Evolutionary conservation across 768 basidiomycete species (phyloP).

Genomic region (Russula lepida): DNA sequence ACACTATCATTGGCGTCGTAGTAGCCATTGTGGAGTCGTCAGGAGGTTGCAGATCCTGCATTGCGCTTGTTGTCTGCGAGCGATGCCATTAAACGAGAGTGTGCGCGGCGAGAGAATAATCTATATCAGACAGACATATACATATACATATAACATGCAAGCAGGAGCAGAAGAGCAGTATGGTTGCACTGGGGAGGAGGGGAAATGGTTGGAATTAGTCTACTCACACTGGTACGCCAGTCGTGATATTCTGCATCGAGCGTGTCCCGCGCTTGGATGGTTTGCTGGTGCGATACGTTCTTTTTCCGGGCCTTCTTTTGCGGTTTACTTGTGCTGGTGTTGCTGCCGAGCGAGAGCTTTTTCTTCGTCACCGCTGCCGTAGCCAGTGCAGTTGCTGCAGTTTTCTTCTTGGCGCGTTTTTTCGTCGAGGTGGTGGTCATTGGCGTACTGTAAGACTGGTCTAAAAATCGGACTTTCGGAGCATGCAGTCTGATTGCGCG

Average conservation of each 20-base stretch:
- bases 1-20: neutral
- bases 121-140: neutral
- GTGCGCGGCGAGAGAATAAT: neutral
- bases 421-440: neutral
- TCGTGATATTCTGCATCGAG: slow-evolving; percentile 9
- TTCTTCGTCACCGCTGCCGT: neutral
- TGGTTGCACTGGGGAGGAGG: neutral
- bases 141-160: too few relatives aligned
- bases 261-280: slow-evolving; percentile 1
- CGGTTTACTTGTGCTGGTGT: neutral
- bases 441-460: neutral
- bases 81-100: too few relatives aligned
- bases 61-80: neutral
- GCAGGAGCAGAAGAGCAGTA: neutral
- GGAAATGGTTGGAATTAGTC: neutral
- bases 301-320: slow-evolving; percentile 1
- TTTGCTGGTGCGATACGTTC: slow-evolving; percentile 2
- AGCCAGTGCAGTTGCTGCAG: neutral
- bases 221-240: neutral
- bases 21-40: neutral
- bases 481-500: too few relatives aligned
- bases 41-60: neutral
- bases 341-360: neutral
- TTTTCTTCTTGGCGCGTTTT: neutral
- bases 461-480: neutral